Conservation (phyloP, 2,329 filamentous ascomycete species). For the Nemania diffusa region DNA sequence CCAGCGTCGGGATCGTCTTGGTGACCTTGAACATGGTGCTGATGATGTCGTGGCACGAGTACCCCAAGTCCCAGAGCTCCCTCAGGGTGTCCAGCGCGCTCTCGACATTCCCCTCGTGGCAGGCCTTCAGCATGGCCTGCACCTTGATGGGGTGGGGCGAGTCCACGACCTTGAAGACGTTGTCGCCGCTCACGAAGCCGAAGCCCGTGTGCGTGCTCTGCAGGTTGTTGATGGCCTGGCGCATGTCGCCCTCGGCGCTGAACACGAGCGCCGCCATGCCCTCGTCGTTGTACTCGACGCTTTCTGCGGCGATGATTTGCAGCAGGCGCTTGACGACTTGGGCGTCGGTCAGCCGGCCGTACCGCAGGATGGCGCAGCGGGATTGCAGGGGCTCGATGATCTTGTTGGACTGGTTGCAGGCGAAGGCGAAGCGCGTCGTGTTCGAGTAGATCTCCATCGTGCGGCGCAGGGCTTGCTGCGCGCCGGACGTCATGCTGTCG, state of each 20-base stretch:
- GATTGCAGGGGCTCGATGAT: constrained; percentile 99
- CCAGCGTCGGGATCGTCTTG: constrained; percentile 90
- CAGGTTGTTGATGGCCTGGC: constrained; percentile 98
- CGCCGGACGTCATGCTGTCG: constrained; percentile 96
- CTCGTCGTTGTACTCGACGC: constrained; percentile 90
- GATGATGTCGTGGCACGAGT: constrained; percentile 99
- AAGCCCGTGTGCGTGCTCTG: constrained; percentile 95
- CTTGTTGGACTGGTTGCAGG: constrained; percentile 98
- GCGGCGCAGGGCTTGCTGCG: constrained; percentile 91
- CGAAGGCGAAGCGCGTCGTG: constrained; percentile 96
- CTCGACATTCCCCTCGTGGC: constrained; percentile 91
- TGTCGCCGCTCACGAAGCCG: constrained; percentile 96
- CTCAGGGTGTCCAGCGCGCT: constrained; percentile 85
- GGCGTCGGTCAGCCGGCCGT: constrained; percentile 88
- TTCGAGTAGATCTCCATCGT: constrained; percentile 99
- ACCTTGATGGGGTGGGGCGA: constrained; percentile 98
- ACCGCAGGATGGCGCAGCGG: constrained; percentile 93
- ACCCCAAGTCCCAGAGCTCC: constrained; percentile 93
- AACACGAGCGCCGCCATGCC: constrained; percentile 96
- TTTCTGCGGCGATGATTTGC: constrained; percentile 93
- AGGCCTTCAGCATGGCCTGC: constrained; percentile 97
- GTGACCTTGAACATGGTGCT: constrained; percentile 99
- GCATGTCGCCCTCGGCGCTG: constrained; percentile 97
- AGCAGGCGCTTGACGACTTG: constrained; percentile 91
- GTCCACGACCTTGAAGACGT: constrained; percentile 97